Evolutionary conservation across 2,329 filamentous ascomycete species (phyloP).

Genomic region (Pseudocercospora eumusae): DNA sequence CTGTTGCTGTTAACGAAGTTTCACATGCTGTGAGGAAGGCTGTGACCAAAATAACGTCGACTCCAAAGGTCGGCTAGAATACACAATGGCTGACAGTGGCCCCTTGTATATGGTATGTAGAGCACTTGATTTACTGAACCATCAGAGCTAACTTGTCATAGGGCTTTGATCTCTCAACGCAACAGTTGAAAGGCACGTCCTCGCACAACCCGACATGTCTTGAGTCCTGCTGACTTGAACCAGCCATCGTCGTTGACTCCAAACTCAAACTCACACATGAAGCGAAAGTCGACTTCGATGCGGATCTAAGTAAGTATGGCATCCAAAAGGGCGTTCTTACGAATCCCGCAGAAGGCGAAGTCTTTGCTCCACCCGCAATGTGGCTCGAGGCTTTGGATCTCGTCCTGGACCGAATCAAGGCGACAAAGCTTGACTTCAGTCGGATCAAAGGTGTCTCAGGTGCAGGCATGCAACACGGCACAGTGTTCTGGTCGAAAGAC

Average conservation of each 20-base stretch:
- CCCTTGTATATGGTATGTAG: conserved; percentile 26
- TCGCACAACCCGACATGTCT: conserved; percentile 58
- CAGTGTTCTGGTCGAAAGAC: conserved; percentile 82
- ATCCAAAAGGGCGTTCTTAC: conserved; percentile 85
- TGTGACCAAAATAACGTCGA: neutral
- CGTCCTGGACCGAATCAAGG: conserved; percentile 71
- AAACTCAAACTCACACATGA: conserved; percentile 77
- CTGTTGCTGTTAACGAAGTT: neutral
- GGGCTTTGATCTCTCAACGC: conserved; percentile 94
- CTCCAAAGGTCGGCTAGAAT: neutral
- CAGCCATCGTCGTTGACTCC: conserved; percentile 80
- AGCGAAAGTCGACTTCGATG: conserved; percentile 94
- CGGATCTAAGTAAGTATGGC: conserved; percentile 68
- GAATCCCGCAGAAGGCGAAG: conserved; percentile 80
- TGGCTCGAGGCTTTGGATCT: conserved; percentile 93
- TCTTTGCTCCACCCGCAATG: conserved; percentile 89
- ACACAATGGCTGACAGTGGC: conserved; percentile 13
- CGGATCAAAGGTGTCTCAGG: conserved; percentile 81
- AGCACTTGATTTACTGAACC: neutral
- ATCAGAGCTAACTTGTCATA: conserved; percentile 9
- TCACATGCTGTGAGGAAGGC: neutral
- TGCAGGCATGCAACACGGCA: conserved; percentile 96
- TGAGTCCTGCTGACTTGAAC: conserved; percentile 6
- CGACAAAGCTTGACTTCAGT: conserved; percentile 69
- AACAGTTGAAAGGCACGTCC: conserved; percentile 87